phyloP scores from a whole-genome alignment of 208 protist species.

The Naegleria gruberi region DNA sequence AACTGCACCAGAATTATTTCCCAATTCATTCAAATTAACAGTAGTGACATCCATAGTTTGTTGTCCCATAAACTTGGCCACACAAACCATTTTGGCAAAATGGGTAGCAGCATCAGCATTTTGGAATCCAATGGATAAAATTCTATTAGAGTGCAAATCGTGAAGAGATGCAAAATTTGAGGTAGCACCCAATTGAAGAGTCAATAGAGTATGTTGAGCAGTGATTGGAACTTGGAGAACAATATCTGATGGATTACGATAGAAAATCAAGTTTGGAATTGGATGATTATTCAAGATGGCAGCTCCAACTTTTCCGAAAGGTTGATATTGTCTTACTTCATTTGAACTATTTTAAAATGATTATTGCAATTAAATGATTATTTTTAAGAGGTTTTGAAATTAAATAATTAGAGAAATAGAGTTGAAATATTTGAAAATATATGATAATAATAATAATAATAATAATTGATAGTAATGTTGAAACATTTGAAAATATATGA shows the following conservation, averaged over 20 bases:
- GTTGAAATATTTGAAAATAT: too few species aligned
- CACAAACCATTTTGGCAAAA: background rate
- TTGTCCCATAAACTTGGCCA: background rate
- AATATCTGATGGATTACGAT: background rate
- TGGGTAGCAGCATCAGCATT: background rate
- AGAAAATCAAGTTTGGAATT: background rate
- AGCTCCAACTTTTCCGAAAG: background rate
- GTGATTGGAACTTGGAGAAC: background rate
- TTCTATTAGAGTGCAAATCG: background rate
- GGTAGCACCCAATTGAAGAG: background rate
- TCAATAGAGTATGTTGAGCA: background rate
- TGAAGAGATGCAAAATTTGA: background rate
- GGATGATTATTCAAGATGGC: background rate
- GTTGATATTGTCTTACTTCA: background rate
- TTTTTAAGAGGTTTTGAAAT: too few species aligned
- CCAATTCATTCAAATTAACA: slow-evolving; percentile 1
- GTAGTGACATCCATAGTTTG: background rate
- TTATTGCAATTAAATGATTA: background rate
- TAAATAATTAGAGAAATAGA: too few species aligned
- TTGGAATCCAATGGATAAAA: background rate
- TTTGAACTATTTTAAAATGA: background rate
- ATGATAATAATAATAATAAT: too few species aligned
- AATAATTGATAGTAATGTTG: too few species aligned
- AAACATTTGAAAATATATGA: too few species aligned
- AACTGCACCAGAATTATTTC: too few species aligned